These are phyloP conservation scores for Aspergillus ellipticus DNA, from an alignment of 495 filamentous ascomycete genomes.

Conservation along the genomic window DNA sequence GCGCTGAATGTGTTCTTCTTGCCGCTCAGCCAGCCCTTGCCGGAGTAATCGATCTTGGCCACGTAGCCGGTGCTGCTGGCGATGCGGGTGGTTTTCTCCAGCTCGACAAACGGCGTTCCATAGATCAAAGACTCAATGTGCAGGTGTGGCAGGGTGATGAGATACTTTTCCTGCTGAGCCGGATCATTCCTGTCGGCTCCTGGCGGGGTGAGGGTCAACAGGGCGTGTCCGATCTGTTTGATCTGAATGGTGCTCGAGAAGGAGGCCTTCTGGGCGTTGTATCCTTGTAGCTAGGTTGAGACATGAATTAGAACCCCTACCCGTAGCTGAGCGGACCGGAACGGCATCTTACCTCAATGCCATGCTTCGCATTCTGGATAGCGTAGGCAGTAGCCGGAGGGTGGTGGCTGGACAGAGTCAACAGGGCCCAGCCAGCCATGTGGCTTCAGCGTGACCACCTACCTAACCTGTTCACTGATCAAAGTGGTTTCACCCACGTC, in stretches of 20 bases:
- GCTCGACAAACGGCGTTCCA: slow-evolving; percentile 85
- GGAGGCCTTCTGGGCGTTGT: slow-evolving; percentile 96
- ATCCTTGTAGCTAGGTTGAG: slow-evolving; percentile 67
- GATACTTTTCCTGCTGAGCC: slow-evolving; percentile 62
- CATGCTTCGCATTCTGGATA: slow-evolving; percentile 80
- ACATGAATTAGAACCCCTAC: not conserved
- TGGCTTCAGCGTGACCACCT: slow-evolving; percentile 14
- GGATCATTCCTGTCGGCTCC: slow-evolving; percentile 42
- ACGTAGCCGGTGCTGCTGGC: slow-evolving; percentile 80
- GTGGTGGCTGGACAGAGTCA: slow-evolving; percentile 69
- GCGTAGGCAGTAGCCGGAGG: slow-evolving; percentile 96
- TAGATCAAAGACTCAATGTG: slow-evolving; percentile 95
- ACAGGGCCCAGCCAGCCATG: not conserved
- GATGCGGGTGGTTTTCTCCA: slow-evolving; percentile 79
- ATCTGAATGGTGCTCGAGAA: slow-evolving; percentile 92
- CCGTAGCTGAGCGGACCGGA: not conserved
- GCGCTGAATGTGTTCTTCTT: slow-evolving; percentile 94
- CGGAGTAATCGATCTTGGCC: slow-evolving; percentile 88
- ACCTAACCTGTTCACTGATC: slow-evolving; percentile 82
- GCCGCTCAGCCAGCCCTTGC: slow-evolving; percentile 88
- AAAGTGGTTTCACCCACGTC: slow-evolving; percentile 64
- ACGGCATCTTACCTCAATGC: slow-evolving; percentile 55
- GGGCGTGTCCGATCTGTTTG: slow-evolving; percentile 94
- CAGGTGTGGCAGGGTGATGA: slow-evolving; percentile 88
- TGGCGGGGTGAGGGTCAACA: slow-evolving; percentile 67